Conservation (phyloP, 495 filamentous ascomycete genomes). For the Recurvomyces mirabilis region DNA sequence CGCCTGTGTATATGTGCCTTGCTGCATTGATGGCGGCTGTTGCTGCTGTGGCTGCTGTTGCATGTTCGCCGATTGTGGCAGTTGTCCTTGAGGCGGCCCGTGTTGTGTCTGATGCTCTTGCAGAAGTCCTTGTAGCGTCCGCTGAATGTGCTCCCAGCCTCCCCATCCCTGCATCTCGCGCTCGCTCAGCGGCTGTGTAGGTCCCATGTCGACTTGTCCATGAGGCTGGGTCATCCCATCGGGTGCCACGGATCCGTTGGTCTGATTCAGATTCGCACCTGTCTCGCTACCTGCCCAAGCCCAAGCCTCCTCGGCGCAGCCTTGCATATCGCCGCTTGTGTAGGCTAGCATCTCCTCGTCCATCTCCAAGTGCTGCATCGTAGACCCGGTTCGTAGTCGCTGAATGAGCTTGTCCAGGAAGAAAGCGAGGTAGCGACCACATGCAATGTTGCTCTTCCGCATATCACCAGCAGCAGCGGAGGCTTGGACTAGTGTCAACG, state of each 20-base stretch:
- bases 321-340: constrained; percentile 81
- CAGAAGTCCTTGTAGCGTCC: constrained; percentile 38
- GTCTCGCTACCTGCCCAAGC: constrained; percentile 67
- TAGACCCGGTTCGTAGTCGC: constrained; percentile 41
- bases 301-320: constrained; percentile 68
- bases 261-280: constrained; percentile 32
- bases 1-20: background rate
- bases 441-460: constrained; percentile 62
- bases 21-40: constrained; percentile 6
- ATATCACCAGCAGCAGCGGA: constrained; percentile 55
- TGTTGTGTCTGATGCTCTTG: constrained; percentile 21
- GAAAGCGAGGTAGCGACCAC: constrained; percentile 74
- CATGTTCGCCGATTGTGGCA: background rate
- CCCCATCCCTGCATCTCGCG: constrained; percentile 41
- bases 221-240: constrained; percentile 11
- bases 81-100: background rate
- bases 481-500: constrained; percentile 60
- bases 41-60: background rate
- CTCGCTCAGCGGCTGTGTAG: constrained; percentile 31
- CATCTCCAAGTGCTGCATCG: constrained; percentile 42
- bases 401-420: constrained; percentile 57
- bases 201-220: constrained; percentile 20
- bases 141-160: constrained; percentile 45
- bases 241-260: constrained; percentile 1
- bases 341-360: constrained; percentile 91